phyloP scores from a whole-genome alignment of 805 yeast species.

The Ogataea zsoltii region DNA sequence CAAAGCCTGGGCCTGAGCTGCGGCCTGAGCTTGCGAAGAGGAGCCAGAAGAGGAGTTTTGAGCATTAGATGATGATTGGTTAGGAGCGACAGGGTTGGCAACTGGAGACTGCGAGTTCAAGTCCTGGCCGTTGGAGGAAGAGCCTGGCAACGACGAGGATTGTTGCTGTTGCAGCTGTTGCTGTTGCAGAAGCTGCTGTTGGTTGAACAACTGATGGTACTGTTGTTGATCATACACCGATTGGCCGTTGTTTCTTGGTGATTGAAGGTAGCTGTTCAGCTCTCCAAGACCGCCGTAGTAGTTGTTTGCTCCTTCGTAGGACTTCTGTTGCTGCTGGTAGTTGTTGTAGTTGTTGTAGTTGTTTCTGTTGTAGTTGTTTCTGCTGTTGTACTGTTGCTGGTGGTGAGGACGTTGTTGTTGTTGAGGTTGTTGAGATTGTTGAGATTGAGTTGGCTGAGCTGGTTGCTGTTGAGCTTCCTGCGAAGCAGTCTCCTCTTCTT shows the following conservation, averaged over 20 bases:
- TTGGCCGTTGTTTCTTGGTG: constrained; percentile 26
- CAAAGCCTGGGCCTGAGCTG: constrained; percentile 18
- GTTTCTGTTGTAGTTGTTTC: constrained; percentile 23
- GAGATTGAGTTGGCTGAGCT: constrained; percentile 23
- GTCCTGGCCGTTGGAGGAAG: constrained; percentile 15
- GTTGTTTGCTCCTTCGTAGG: constrained; percentile 19
- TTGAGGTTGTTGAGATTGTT: constrained; percentile 22
- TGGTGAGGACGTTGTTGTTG: constrained; percentile 19
- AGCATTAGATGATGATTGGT: constrained; percentile 10
- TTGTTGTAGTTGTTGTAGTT: constrained; percentile 16
- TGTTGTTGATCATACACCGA: constrained; percentile 28
- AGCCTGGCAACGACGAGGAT: constrained; percentile 16
- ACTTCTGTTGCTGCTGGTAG: constrained; percentile 22
- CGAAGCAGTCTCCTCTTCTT: constrained; percentile 26
- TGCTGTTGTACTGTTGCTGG: constrained; percentile 22
- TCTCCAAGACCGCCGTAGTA: constrained; percentile 27
- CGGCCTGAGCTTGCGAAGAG: constrained; percentile 13
- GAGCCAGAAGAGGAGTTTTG: constrained; percentile 12
- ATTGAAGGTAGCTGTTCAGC: constrained; percentile 29
- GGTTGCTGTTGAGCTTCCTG: constrained; percentile 21
- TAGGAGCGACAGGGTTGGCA: constrained; percentile 21
- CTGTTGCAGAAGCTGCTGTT: constrained; percentile 22
- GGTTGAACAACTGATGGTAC: constrained; percentile 26
- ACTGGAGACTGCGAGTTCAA: constrained; percentile 23
- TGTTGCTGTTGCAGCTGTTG: constrained; percentile 22